Percentiles rank a stretch among this genome's conserved stretches.
Conservation (phyloP, 495 filamentous ascomycete genomes). For the Lentithecium fluviatile region DNA sequence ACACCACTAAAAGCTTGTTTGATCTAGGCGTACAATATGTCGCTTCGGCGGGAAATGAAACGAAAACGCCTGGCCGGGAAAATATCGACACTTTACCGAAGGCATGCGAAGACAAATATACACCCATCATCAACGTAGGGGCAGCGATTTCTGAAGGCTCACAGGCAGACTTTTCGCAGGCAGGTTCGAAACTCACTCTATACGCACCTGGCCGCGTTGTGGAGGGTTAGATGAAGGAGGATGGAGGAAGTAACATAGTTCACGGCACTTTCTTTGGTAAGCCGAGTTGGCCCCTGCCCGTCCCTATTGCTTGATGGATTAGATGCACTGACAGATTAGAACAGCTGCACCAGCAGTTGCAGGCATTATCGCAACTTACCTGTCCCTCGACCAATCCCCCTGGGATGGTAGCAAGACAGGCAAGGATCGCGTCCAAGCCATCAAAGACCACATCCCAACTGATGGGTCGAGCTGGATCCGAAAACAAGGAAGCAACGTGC, state of each 20-base stretch:
- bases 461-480: slow-evolving; percentile 6
- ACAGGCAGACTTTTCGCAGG: neutral
- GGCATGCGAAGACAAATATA: neutral
- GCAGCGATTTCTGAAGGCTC: neutral
- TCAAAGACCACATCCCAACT: slow-evolving; percentile 2
- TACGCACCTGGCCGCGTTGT: neutral
- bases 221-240: neutral
- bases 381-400: slow-evolving; percentile 3
- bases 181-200: neutral
- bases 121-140: slow-evolving; percentile 11
- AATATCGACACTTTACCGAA: neutral
- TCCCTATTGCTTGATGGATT: no score
- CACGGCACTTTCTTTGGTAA: neutral
- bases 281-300: neutral
- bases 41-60: neutral
- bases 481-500: neutral
- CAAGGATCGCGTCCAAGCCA: slow-evolving; percentile 4
- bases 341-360: slow-evolving; percentile 5
- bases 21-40: slow-evolving; percentile 1
- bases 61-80: neutral
- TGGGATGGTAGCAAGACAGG: neutral
- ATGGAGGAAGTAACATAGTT: neutral
- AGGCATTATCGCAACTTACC: slow-evolving; percentile 6
- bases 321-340: neutral
- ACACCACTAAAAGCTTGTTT: neutral